A percentile compares a stretch with the other conserved stretches of the same genome.
These are phyloP conservation scores for Thermomyces lanuginosus DNA, from an alignment of 2,329 filamentous ascomycete genomes.

Conservation along the genomic window DNA sequence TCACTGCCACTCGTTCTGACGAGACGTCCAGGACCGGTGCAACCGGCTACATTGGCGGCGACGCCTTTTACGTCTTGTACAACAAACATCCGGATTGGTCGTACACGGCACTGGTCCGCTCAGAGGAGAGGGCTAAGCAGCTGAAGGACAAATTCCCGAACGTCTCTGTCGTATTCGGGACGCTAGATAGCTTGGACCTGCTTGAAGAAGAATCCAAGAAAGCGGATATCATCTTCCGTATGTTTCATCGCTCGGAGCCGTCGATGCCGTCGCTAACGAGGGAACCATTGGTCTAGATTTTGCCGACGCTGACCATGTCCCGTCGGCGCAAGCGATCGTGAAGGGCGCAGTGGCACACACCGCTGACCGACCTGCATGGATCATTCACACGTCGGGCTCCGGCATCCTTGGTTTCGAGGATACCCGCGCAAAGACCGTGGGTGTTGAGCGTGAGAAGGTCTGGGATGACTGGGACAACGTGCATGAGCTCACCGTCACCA, in stretches of 20 bases:
- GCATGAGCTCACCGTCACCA: slow-evolving; percentile 20
- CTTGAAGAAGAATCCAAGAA: slow-evolving; percentile 30
- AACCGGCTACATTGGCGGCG: slow-evolving; percentile 40
- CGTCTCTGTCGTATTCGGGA: slow-evolving; percentile 27
- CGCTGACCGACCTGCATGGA: slow-evolving; percentile 21
- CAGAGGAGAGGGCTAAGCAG: slow-evolving; percentile 25
- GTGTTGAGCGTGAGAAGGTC: slow-evolving; percentile 26
- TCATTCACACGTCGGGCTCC: slow-evolving; percentile 32
- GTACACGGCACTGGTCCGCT: slow-evolving; percentile 29
- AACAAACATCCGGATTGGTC: slow-evolving; percentile 34
- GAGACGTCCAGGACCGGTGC: slow-evolving; percentile 37
- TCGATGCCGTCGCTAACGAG: background rate
- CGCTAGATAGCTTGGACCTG: slow-evolving; percentile 25
- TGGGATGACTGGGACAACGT: slow-evolving; percentile 33
- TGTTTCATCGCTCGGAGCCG: slow-evolving; percentile 8
- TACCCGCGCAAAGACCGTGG: slow-evolving; percentile 21
- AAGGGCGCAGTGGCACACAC: slow-evolving; percentile 23
- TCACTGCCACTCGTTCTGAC: too few species aligned
- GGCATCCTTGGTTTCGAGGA: slow-evolving; percentile 29
- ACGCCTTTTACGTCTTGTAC: slow-evolving; percentile 31
- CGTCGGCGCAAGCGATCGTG: slow-evolving; percentile 25
- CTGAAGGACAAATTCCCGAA: slow-evolving; percentile 25
- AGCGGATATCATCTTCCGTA: slow-evolving; percentile 32
- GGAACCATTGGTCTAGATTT: slow-evolving; percentile 16
- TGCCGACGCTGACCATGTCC: slow-evolving; percentile 29